Conservation (phyloP, 768 basidiomycete species). For the Mycena haematopus region DNA sequence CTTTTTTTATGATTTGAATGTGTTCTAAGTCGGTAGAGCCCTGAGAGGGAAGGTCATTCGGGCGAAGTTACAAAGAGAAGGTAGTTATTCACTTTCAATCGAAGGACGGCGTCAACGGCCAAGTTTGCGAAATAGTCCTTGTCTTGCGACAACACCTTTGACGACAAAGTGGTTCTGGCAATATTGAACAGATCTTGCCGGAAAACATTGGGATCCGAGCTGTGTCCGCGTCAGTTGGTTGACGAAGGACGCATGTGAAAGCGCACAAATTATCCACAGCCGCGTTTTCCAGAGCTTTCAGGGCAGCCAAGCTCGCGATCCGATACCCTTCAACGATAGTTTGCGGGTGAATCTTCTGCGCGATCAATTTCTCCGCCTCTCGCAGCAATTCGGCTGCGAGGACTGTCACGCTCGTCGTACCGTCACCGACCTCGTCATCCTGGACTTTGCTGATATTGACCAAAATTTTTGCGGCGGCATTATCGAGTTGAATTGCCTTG, state of each 20-base stretch:
- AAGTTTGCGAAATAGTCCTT: slow-evolving; percentile 98
- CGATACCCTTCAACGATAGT: slow-evolving; percentile 97
- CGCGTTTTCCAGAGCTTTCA: slow-evolving; percentile 82
- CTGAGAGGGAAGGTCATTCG: slow-evolving; percentile 41
- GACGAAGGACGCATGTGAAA: background rate
- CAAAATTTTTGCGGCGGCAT: slow-evolving; percentile 98
- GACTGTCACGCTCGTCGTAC: slow-evolving; percentile 91
- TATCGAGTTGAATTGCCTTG: slow-evolving; percentile 96
- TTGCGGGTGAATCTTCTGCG: slow-evolving; percentile 94
- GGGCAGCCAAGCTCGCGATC: slow-evolving; percentile 85
- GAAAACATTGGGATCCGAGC: slow-evolving; percentile 77
- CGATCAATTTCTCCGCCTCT: slow-evolving; percentile 95
- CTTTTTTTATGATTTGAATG: slow-evolving; percentile 99
- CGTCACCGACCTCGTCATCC: slow-evolving; percentile 98
- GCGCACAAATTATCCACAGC: slow-evolving; percentile 86
- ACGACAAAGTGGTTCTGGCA: slow-evolving; percentile 92
- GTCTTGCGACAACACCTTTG: slow-evolving; percentile 95
- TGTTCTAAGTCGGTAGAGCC: slow-evolving; percentile 97
- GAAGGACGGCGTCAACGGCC: slow-evolving; percentile 94
- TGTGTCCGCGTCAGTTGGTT: slow-evolving; percentile 35
- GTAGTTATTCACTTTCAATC: slow-evolving; percentile 69
- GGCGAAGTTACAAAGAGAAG: background rate
- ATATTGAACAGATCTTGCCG: slow-evolving; percentile 95
- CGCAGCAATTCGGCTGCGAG: slow-evolving; percentile 89
- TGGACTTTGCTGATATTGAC: slow-evolving; percentile 99